A percentile compares a stretch with the other conserved stretches of the same genome.
Evolutionary conservation across 2,329 filamentous ascomycete species (phyloP).

Genomic region (Neopestalotiopsis rosae): DNA sequence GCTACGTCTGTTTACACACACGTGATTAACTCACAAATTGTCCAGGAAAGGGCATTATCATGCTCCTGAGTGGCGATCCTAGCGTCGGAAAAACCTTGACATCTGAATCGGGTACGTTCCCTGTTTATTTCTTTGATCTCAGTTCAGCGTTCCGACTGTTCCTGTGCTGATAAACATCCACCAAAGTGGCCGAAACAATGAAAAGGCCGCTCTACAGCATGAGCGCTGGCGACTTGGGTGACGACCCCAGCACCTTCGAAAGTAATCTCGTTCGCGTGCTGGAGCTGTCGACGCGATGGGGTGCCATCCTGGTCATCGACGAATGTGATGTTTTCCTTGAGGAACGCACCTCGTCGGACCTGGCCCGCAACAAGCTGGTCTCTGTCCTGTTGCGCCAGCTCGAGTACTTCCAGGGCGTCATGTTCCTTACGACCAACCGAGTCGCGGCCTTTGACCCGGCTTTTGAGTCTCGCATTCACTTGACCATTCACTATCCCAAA

Average conservation of each 20-base stretch:
- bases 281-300: neutral
- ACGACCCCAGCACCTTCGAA: too few species aligned
- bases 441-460: neutral
- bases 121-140: too few species aligned
- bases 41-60: slow-evolving; percentile 22
- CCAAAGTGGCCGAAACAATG: too few species aligned
- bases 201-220: too few species aligned
- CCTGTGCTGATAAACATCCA: too few species aligned
- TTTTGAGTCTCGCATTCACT: neutral
- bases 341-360: neutral
- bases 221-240: too few species aligned
- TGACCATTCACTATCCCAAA: too few species aligned
- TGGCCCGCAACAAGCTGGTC: neutral
- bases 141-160: too few species aligned
- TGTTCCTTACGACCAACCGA: slow-evolving; percentile 2
- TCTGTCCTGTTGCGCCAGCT: neutral
- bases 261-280: neutral
- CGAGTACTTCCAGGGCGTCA: slow-evolving; percentile 1
- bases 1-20: too few species aligned
- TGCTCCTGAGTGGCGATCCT: neutral
- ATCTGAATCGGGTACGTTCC: slow-evolving; percentile 34
- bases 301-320: neutral
- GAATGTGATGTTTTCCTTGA: neutral
- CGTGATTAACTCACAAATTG: neutral
- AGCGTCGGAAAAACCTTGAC: slow-evolving; percentile 37